Evolutionary conservation across 257 asterid genomes (phyloP), one percentile per base, ranked within the genome.

Genomic region (Solanum appendiculatum): DNA sequence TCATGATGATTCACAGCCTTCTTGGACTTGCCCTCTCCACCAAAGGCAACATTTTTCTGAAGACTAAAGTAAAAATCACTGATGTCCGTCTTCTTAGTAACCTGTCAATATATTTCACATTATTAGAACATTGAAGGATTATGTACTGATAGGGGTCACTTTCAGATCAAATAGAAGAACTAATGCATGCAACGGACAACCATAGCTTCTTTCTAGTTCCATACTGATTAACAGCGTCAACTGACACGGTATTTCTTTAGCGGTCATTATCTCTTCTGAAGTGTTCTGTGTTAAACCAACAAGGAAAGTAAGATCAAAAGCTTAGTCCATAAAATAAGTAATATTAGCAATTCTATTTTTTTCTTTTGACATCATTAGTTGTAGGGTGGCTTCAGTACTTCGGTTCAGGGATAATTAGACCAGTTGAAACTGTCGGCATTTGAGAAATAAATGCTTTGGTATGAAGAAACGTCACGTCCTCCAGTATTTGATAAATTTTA

Each of bases 51-150:
- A 78, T 96, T 96, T 86, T 94, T 95, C 29, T 88, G 48, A 69
- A 95, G 93, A 92, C 90, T 94, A 92, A 94, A 96, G 91, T 96
- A 96, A 87, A 96, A 95, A 82, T 96, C 98, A n/a, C 89, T 91
- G 86, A 96, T 87, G 88, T 96, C 98, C 3, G 89, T 82, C 92
- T 96, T 95, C 93, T 94, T 96, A 33, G 98, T 96, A 80, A 96
- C 99, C 99, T 96, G 85, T 44, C 48, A 80, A 73, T 54, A 81
- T 7, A 70, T 89, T 34, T 40, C 87, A 37, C 34, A 64, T 82
- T 73, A 78, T 34, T 40, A 80, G 66, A 46, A 80, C 42, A 80
- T 8, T 46, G 16, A 29, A 5, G 40, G 9, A 15, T 29, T 42
- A 44, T 46, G 39, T 27, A 18, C 40, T 46, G 66, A 80, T 10